phyloP scores from a whole-genome alignment of 2,329 filamentous ascomycete genomes.

The Davidsoniella australis region DNA sequence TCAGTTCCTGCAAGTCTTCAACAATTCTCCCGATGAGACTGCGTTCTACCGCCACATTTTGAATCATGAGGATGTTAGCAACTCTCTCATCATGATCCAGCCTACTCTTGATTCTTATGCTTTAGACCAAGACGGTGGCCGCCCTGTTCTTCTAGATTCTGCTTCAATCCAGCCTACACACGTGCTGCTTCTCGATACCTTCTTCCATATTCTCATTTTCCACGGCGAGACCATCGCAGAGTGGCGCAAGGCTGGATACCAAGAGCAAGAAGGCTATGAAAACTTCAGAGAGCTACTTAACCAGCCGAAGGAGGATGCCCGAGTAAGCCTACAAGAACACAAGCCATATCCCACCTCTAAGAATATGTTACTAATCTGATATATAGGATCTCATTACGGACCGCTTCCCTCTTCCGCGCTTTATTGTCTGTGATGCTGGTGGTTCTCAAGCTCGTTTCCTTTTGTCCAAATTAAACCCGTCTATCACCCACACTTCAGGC shows the following conservation, averaged over 20 bases:
- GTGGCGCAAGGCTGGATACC: constrained; percentile 95
- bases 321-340: constrained; percentile 38
- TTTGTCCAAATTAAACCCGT: constrained; percentile 91
- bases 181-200: constrained; percentile 86
- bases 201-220: constrained; percentile 99
- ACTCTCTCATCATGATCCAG: constrained; percentile 97
- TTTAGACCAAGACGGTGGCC: constrained; percentile 82
- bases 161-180: constrained; percentile 91
- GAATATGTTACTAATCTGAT: constrained; percentile 14
- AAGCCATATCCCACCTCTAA: background rate
- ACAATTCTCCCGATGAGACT: constrained; percentile 96
- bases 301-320: constrained; percentile 89
- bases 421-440: constrained; percentile 97
- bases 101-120: constrained; percentile 95
- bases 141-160: constrained; percentile 89
- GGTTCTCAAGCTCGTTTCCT: constrained; percentile 95
- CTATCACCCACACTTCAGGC: constrained; percentile 86
- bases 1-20: constrained; percentile 97
- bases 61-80: constrained; percentile 92
- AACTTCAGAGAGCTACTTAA: constrained; percentile 82
- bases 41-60: constrained; percentile 97
- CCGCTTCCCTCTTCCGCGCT: constrained; percentile 91
- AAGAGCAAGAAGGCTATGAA: constrained; percentile 95
- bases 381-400: constrained; percentile 86
- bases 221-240: constrained; percentile 95